Conservation (phyloP, 2,329 filamentous ascomycete species). For the Colletotrichum costaricense region DNA sequence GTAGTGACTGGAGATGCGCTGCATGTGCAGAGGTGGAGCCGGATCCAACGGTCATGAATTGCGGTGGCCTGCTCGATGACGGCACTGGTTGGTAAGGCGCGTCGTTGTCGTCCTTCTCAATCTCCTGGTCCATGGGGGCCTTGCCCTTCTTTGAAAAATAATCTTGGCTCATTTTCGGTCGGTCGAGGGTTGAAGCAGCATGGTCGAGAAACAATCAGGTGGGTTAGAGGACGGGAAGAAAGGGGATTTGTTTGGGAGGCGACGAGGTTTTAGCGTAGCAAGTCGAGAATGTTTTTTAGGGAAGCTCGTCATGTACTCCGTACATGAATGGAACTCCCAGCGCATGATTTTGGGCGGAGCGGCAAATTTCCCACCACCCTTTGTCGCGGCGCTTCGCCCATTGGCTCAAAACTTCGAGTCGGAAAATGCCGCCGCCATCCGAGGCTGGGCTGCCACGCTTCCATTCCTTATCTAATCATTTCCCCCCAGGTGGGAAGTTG, state of each 20-base stretch:
- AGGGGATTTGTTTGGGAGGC: conserved; percentile 8
- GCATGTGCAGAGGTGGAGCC: conserved; percentile 86
- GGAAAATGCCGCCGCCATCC: conserved; percentile 35
- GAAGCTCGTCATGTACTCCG: conserved; percentile 20
- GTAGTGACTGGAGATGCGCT: conserved; percentile 80
- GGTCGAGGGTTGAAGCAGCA: conserved; percentile 45
- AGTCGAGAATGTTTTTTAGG: conserved; percentile 33
- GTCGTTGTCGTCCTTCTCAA: conserved; percentile 41
- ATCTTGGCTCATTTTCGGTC: conserved; percentile 68
- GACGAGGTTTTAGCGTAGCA: conserved; percentile 17
- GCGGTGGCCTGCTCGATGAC: conserved; percentile 55
- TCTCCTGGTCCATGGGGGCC: conserved; percentile 48
- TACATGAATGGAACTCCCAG: conserved; percentile 16
- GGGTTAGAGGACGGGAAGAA: conserved; percentile 1
- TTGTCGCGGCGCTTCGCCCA: conserved; percentile 40
- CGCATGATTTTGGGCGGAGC: conserved; percentile 44
- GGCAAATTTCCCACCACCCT: conserved; percentile 43
- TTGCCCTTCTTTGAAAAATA: conserved; percentile 68
- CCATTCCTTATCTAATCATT: conserved; percentile 43
- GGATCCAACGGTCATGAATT: conserved; percentile 89
- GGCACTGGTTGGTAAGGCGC: conserved; percentile 39
- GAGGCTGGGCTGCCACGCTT: background rate
- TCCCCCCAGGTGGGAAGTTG: background rate
- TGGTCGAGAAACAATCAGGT: conserved; percentile 42
- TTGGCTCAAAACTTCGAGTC: conserved; percentile 42